phyloP scores from a whole-genome alignment of 1,284 basidiomycete genomes.

The Sanguinoderma infundibulare region DNA sequence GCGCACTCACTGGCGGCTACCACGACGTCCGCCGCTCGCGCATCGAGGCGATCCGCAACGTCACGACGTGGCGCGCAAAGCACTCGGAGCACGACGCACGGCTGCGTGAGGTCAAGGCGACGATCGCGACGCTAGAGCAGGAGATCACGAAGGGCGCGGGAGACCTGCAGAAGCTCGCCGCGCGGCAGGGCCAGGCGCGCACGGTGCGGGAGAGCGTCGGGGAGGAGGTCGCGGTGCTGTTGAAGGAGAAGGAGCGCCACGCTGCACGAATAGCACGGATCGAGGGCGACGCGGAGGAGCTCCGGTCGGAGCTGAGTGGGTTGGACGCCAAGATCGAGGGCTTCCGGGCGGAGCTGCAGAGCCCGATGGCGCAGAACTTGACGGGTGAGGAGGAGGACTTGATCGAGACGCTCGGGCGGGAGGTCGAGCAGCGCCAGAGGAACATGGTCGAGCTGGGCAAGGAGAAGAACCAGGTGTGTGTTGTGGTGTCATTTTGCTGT shows the following conservation, averaged over 20 bases:
- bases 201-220: slow-evolving; percentile 72
- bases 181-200: slow-evolving; percentile 73
- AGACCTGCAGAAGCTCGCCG: slow-evolving; percentile 72
- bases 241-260: slow-evolving; percentile 75
- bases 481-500: background rate
- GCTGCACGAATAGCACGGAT: slow-evolving; percentile 66
- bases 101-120: slow-evolving; percentile 75
- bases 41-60: slow-evolving; percentile 84
- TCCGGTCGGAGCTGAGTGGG: slow-evolving; percentile 70
- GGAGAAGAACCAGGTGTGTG: slow-evolving; percentile 72
- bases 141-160: slow-evolving; percentile 83
- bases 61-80: slow-evolving; percentile 80
- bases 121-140: slow-evolving; percentile 81
- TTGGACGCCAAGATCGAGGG: slow-evolving; percentile 65
- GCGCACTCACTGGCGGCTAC: slow-evolving; percentile 94
- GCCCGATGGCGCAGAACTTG: slow-evolving; percentile 78
- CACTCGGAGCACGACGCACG: slow-evolving; percentile 70
- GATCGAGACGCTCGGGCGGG: slow-evolving; percentile 75
- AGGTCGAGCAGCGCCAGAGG: slow-evolving; percentile 78
- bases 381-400: slow-evolving; percentile 73
- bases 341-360: slow-evolving; percentile 75
- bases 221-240: slow-evolving; percentile 65
- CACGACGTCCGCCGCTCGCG: slow-evolving; percentile 91
- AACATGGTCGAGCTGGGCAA: slow-evolving; percentile 72
- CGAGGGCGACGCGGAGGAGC: slow-evolving; percentile 72